A percentile compares a stretch with the other conserved stretches of the same genome.
Conservation (phyloP, 2,329 filamentous ascomycete species). For the Blastomyces silverae region DNA sequence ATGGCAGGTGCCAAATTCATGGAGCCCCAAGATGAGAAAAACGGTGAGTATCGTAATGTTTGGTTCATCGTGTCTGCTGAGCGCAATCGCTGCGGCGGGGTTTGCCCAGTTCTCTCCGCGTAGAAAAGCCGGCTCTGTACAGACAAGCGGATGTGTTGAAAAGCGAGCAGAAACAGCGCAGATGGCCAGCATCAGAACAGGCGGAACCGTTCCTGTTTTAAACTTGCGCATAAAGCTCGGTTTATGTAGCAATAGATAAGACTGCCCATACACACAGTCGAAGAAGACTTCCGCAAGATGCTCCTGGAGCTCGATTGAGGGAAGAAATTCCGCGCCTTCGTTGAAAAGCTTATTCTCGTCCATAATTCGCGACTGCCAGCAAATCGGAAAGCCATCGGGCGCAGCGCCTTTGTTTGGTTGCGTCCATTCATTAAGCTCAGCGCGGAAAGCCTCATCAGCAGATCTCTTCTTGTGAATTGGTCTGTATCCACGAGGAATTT, state of each 20-base stretch:
- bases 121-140: constrained; percentile 69
- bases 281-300: constrained; percentile 94
- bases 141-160: constrained; percentile 76
- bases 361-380: constrained; percentile 54
- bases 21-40: constrained; percentile 76
- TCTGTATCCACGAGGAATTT: constrained; percentile 47
- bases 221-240: constrained; percentile 87
- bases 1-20: constrained; percentile 96
- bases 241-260: constrained; percentile 90
- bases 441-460: constrained; percentile 79
- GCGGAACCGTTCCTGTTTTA: constrained; percentile 71
- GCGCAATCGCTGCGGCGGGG: constrained; percentile 77
- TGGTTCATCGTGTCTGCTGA: constrained; percentile 83
- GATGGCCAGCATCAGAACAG: constrained; percentile 85
- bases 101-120: constrained; percentile 88
- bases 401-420: constrained; percentile 49
- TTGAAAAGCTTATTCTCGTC: constrained; percentile 71
- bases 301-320: constrained; percentile 80
- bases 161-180: constrained; percentile 95
- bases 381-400: constrained; percentile 47
- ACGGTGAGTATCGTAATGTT: constrained; percentile 95
- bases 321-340: constrained; percentile 76
- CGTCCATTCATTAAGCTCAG: constrained; percentile 75
- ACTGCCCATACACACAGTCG: constrained; percentile 90
- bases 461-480: constrained; percentile 65